Evolutionary conservation across 2,329 filamentous ascomycete species (phyloP), one percentile per base, ranked within the genome.

Genomic region (Ceratocystis destructans): DNA sequence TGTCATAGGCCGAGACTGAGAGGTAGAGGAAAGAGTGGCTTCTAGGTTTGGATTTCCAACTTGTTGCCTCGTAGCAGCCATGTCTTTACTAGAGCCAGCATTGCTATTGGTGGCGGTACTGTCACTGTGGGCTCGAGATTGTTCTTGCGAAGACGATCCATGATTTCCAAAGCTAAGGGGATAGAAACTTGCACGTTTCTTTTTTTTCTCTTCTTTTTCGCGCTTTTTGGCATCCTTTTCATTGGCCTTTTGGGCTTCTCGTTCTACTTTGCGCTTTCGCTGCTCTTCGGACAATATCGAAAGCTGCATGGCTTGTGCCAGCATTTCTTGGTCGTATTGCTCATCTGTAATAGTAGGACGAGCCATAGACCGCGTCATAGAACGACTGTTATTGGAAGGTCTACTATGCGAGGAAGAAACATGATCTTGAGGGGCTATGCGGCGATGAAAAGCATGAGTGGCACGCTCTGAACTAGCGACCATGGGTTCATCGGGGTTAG

Each of bases 321-420:
- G 91, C 94, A 99, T 99, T 79, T 99, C 89, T 62, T 96, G 93
- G 74, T 99, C 94, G 0, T 97, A 81, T 71, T 97, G 92, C 25
- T 95, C 90, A 73, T 95, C 33, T 15, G 63, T 57, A 37, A 28
- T 22, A 12, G 10, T 64, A 66, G 62, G 41, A 69, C 37, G 37
- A 41, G 37, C 37, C 37, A 41, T 41, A 41, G 37, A 41, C 10
- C 37, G 37, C 3, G 37, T 41, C 12, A 12, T 3, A 12, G 10
- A 41, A 12, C 33, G 48, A 44, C 46, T 8, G 31, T 61, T 33
- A 15, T n/a, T 28, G 55, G 22, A 53, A 25, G 61, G 15, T 48
- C 50, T 17, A 44, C 8, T 59, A 7, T 62, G 46, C 4, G 48
- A 44, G 10, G 64, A 64, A 48, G 61, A 20, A 12, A 17, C 25